phyloP scores from a whole-genome alignment of 192 early-diverging fungal species.

The Backusella luteola region DNA sequence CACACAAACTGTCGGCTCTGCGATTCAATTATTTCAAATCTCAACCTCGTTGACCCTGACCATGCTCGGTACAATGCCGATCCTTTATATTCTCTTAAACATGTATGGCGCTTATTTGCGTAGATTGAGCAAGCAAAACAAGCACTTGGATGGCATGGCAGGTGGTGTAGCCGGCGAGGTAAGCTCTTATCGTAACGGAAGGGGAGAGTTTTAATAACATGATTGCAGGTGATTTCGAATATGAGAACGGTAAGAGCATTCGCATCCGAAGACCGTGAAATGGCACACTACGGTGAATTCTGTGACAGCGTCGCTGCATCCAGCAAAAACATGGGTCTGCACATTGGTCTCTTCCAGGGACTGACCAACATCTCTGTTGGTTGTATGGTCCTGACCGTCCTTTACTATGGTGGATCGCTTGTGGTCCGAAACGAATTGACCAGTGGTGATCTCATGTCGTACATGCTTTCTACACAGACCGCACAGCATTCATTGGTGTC shows the following conservation, averaged over 20 bases:
- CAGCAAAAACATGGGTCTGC: conserved; percentile 51
- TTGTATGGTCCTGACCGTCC: conserved; percentile 49
- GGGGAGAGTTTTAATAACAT: no score
- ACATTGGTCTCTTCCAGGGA: conserved; percentile 63
- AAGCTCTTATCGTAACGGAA: not conserved
- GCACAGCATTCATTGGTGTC: conserved; percentile 60
- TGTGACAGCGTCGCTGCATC: conserved; percentile 39
- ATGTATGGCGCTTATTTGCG: conserved; percentile 59
- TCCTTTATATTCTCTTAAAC: conserved; percentile 46
- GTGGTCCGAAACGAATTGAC: conserved; percentile 51
- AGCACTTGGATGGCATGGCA: conserved; percentile 46
- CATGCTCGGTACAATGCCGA: conserved; percentile 50
- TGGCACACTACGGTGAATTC: conserved; percentile 42
- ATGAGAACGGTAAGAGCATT: conserved; percentile 64
- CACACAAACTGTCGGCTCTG: conserved; percentile 54
- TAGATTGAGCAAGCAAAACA: conserved; percentile 38
- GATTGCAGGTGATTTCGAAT: conserved; percentile 41
- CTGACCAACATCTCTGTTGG: conserved; percentile 60
- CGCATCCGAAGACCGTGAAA: conserved; percentile 55
- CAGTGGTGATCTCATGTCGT: conserved; percentile 58
- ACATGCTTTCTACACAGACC: conserved; percentile 60
- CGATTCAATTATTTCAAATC: conserved; percentile 49
- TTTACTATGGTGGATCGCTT: conserved; percentile 60
- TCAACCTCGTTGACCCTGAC: conserved; percentile 54
- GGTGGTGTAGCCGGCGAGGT: conserved; percentile 58